Conservation (phyloP, 2,329 filamentous ascomycete genomes). For the Fusarium sulawesiense region DNA sequence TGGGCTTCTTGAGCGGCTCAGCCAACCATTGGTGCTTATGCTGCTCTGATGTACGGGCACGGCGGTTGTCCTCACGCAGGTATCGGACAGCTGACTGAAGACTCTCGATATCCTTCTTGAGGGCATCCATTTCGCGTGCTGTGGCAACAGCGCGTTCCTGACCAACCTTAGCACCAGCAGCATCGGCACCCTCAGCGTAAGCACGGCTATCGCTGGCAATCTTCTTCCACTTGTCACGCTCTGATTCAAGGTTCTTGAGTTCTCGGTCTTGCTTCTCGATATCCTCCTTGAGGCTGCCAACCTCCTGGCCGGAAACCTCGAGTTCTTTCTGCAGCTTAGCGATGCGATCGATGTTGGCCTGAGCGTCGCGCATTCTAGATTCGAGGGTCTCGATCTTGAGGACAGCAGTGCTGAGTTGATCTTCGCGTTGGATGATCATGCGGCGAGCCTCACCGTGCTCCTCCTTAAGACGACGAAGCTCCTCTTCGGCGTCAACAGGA, state of each 20-base stretch:
- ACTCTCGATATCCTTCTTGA: slow-evolving; percentile 75
- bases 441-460: slow-evolving; percentile 82
- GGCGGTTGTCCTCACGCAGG: slow-evolving; percentile 74
- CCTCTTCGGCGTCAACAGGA: slow-evolving; percentile 85
- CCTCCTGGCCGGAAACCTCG: slow-evolving; percentile 62
- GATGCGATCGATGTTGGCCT: slow-evolving; percentile 78
- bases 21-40: slow-evolving; percentile 68
- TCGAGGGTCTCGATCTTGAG: slow-evolving; percentile 95
- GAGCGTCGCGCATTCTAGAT: slow-evolving; percentile 85
- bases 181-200: slow-evolving; percentile 64
- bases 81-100: slow-evolving; percentile 74
- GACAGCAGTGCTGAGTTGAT: slow-evolving; percentile 85
- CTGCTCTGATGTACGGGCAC: slow-evolving; percentile 69
- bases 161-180: slow-evolving; percentile 65
- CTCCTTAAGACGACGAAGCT: slow-evolving; percentile 82
- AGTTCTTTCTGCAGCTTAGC: slow-evolving; percentile 71
- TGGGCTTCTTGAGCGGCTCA: slow-evolving; percentile 66
- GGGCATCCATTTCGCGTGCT: slow-evolving; percentile 76
- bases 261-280: slow-evolving; percentile 76
- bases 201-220: slow-evolving; percentile 71
- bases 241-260: slow-evolving; percentile 71
- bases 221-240: slow-evolving; percentile 78
- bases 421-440: slow-evolving; percentile 77
- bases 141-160: slow-evolving; percentile 76
- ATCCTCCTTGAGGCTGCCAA: slow-evolving; percentile 68